Percentiles rank a stretch among this genome's conserved stretches.
phyloP scores from a whole-genome alignment of 2,329 filamentous ascomycete genomes.

The Leptographium wingfieldii region DNA sequence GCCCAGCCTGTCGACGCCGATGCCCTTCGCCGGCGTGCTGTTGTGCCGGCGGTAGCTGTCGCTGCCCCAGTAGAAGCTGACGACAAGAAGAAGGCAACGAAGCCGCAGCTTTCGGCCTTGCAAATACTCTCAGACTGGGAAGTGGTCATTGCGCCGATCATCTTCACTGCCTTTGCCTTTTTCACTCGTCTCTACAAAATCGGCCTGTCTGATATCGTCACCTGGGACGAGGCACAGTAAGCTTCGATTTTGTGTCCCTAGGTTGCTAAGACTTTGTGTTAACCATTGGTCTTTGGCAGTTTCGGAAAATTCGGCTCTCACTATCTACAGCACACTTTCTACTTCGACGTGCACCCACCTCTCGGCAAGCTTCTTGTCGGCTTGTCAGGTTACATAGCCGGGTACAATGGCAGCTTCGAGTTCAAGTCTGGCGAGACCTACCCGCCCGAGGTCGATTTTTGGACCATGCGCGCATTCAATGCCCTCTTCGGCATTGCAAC shows the following conservation, averaged over 20 bases:
- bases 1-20: conserved; percentile 45
- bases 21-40: conserved; percentile 42
- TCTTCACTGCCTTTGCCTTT: conserved; percentile 49
- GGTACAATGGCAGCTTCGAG: conserved; percentile 98
- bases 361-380: conserved; percentile 98
- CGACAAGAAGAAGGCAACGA: conserved; percentile 46
- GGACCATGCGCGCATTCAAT: conserved; percentile 98
- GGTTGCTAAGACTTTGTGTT: not conserved
- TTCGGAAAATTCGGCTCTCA: conserved; percentile 98
- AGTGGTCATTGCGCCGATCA: conserved; percentile 44
- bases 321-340: conserved; percentile 98
- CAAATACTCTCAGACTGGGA: conserved; percentile 53
- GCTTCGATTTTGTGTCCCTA: conserved; percentile 16
- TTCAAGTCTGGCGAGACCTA: conserved; percentile 98
- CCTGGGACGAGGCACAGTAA: conserved; percentile 55
- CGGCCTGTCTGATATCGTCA: conserved; percentile 53
- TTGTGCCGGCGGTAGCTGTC: conserved; percentile 26
- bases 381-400: conserved; percentile 86
- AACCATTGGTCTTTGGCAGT: conserved; percentile 27
- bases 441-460: conserved; percentile 86
- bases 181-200: conserved; percentile 60
- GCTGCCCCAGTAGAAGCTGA: conserved; percentile 32
- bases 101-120: conserved; percentile 47
- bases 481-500: conserved; percentile 86
- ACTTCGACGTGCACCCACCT: conserved; percentile 80